phyloP scores from a whole-genome alignment of 129 eudicot genomes.

The Flaveria sonorensis region DNA sequence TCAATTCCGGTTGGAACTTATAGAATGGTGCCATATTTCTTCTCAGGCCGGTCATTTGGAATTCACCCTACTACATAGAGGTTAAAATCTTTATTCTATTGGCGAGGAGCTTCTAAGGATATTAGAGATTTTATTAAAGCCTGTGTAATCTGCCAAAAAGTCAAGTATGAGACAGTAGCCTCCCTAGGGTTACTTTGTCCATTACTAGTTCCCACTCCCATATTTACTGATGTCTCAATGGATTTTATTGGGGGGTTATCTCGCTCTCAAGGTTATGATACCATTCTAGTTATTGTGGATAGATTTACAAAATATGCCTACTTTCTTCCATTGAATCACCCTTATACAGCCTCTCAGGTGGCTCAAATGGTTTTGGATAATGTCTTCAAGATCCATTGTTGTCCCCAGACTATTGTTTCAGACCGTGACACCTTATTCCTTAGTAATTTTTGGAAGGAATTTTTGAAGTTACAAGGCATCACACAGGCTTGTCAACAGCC shows the following conservation, averaged over 20 bases:
- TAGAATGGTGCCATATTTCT: too few relatives aligned
- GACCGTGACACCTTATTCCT: neutral
- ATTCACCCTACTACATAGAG: too few relatives aligned
- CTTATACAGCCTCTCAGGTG: neutral
- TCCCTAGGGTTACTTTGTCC: neutral
- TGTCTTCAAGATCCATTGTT: neutral
- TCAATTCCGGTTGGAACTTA: too few relatives aligned
- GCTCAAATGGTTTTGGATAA: neutral
- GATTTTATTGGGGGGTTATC: neutral
- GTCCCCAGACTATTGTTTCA: neutral
- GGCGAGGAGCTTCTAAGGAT: too few relatives aligned
- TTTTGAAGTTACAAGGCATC: neutral
- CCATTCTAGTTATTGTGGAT: neutral
- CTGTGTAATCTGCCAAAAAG: too few relatives aligned
- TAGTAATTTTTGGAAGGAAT: neutral
- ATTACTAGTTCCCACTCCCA: neutral
- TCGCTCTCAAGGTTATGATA: neutral
- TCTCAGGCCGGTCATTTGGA: too few relatives aligned
- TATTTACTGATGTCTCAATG: neutral
- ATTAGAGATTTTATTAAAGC: too few relatives aligned
- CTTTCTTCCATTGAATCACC: neutral
- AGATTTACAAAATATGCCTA: neutral
- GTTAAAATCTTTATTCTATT: too few relatives aligned
- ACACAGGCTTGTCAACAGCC: neutral
- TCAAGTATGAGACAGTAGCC: too few relatives aligned